Evolutionary conservation across 805 yeast genomes (phyloP).

Genomic region (Helenozyma baotianmanensis): DNA sequence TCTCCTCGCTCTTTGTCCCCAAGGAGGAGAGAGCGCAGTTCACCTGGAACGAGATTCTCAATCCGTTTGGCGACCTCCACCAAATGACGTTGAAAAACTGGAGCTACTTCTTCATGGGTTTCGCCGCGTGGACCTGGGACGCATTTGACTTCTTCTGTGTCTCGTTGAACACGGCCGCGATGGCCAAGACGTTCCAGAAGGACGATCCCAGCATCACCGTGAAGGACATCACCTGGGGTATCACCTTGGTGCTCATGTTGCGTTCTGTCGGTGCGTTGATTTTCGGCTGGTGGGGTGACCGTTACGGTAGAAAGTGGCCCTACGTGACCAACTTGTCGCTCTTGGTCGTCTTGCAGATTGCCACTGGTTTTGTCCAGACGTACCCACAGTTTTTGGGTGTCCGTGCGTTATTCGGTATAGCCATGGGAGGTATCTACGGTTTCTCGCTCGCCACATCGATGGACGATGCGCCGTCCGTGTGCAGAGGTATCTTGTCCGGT

Average conservation of each 20-base stretch:
- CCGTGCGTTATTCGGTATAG: constrained; percentile 59
- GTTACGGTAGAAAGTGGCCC: constrained; percentile 60
- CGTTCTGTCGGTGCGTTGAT: constrained; percentile 61
- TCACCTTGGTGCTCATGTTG: constrained; percentile 63
- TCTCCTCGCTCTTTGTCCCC: constrained; percentile 47
- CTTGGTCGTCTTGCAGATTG: constrained; percentile 53
- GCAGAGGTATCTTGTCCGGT: constrained; percentile 60
- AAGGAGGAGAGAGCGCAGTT: constrained; percentile 34
- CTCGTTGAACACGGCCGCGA: constrained; percentile 44
- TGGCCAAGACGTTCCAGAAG: constrained; percentile 47
- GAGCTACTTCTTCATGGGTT: constrained; percentile 51
- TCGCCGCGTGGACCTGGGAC: constrained; percentile 61
- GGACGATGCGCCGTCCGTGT: constrained; percentile 56
- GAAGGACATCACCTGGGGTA: constrained; percentile 63
- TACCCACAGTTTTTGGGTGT: constrained; percentile 57
- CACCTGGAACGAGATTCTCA: constrained; percentile 40
- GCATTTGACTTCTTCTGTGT: constrained; percentile 61
- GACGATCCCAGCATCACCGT: constrained; percentile 40
- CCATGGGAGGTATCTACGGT: constrained; percentile 72
- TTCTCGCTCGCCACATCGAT: constrained; percentile 62
- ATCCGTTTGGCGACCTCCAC: constrained; percentile 44
- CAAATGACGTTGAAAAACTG: constrained; percentile 33
- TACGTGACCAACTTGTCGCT: constrained; percentile 41
- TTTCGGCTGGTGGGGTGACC: constrained; percentile 59
- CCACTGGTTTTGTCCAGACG: constrained; percentile 57